These are phyloP conservation scores for Capillidium heterosporum DNA, from an alignment of 371 early-diverging fungal genomes.

Conservation along the genomic window DNA sequence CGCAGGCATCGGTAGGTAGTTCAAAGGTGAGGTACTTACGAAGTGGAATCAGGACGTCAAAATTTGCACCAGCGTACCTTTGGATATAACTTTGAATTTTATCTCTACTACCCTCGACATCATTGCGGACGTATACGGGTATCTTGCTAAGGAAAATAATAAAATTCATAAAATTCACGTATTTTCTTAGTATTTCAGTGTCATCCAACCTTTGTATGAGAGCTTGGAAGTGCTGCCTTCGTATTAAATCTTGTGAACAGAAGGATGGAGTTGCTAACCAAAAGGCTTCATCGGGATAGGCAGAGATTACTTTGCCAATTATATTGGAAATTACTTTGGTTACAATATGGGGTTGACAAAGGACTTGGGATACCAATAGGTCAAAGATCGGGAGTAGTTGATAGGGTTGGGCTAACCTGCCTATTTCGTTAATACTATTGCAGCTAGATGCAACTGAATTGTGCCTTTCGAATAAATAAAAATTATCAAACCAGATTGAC, in stretches of 20 bases:
- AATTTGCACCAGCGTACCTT: no score
- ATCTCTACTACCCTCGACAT: neutral
- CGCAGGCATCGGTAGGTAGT: neutral
- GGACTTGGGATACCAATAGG: neutral
- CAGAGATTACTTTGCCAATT: neutral
- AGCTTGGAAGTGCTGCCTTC: neutral
- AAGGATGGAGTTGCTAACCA: neutral
- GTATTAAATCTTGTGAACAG: neutral
- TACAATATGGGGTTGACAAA: neutral
- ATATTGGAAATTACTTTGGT: neutral
- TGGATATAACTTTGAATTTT: no score
- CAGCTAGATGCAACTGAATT: neutral
- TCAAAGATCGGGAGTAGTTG: neutral
- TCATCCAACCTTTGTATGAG: no score
- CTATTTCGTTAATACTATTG: neutral
- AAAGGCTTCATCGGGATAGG: neutral
- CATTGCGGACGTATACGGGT: neutral
- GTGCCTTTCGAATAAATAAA: neutral
- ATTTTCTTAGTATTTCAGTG: no score
- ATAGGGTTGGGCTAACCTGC: neutral
- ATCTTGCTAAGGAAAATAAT: neutral
- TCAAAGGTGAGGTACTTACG: neutral
- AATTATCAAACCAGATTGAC: neutral
- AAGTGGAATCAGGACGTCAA: neutral
- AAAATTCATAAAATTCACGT: neutral